Evolutionary conservation across 768 basidiomycete genomes (phyloP).

Genomic region (Boletus rex-veris): DNA sequence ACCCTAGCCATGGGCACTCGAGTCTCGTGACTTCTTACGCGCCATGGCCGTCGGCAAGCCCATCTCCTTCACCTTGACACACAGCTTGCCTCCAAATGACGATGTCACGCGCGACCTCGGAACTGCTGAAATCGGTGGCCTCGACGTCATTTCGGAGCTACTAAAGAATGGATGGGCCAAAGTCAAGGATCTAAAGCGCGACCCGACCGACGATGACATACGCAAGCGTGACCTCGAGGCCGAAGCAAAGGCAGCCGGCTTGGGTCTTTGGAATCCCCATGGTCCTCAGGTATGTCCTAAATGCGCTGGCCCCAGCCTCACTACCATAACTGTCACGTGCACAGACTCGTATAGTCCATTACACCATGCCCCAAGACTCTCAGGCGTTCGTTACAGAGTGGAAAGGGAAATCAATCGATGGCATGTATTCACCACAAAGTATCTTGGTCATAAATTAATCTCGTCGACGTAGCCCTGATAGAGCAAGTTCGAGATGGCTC

Average conservation of each 20-base stretch:
- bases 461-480: conserved; percentile 62
- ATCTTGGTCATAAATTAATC: conserved; percentile 5
- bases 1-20: conserved; percentile 80
- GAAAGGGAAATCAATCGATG: conserved; percentile 90
- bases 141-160: conserved; percentile 73
- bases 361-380: conserved; percentile 88
- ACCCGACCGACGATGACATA: conserved; percentile 74
- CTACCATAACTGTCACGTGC: conserved; percentile 5
- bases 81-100: conserved; percentile 74
- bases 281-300: conserved; percentile 55
- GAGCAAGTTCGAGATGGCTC: conserved; percentile 94
- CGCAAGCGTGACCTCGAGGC: conserved; percentile 70
- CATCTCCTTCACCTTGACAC: conserved; percentile 77
- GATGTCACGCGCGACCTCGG: conserved; percentile 80
- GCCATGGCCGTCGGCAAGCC: conserved; percentile 86
- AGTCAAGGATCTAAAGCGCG: conserved; percentile 82
- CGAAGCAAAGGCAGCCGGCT: conserved; percentile 69
- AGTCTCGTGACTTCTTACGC: conserved; percentile 90
- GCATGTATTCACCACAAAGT: conserved; percentile 36
- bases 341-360: conserved; percentile 70
- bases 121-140: conserved; percentile 63
- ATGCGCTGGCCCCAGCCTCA: not conserved
- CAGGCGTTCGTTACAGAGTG: conserved; percentile 85
- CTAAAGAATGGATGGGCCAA: conserved; percentile 91
- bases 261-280: conserved; percentile 85